These are phyloP conservation scores for Grigorovia humatica DNA, from an alignment of 805 yeast species.

Conservation along the genomic window DNA sequence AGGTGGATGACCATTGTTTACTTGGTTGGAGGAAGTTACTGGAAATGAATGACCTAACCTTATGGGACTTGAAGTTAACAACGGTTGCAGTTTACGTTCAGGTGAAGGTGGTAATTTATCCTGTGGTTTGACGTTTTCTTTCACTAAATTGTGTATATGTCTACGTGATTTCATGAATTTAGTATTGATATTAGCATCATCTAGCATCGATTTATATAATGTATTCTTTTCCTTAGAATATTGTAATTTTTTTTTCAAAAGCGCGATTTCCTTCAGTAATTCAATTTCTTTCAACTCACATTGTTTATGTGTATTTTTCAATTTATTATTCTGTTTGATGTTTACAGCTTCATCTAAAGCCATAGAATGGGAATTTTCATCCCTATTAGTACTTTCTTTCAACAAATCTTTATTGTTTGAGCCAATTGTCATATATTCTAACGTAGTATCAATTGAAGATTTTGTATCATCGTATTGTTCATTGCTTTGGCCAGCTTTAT, in stretches of 20 bases:
- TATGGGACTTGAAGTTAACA: slow-evolving; percentile 28
- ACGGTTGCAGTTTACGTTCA: slow-evolving; percentile 15
- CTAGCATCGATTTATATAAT: slow-evolving; percentile 21
- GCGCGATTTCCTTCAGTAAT: slow-evolving; percentile 2
- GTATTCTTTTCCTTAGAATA: slow-evolving; percentile 25
- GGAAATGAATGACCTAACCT: slow-evolving; percentile 1
- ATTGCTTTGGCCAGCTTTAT: neutral
- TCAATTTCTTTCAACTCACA: neutral
- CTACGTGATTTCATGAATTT: slow-evolving; percentile 26
- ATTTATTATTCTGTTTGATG: too few relatives aligned
- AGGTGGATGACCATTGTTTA: neutral
- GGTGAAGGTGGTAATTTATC: slow-evolving; percentile 25
- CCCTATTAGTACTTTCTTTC: neutral
- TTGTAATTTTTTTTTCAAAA: slow-evolving; percentile 14
- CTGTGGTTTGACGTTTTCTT: slow-evolving; percentile 23
- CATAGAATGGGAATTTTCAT: neutral
- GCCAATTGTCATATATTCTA: slow-evolving; percentile 1
- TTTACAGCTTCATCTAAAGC: neutral
- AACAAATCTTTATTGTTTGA: neutral
- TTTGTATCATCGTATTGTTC: neutral
- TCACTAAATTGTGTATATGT: slow-evolving; percentile 25
- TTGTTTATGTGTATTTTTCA: neutral
- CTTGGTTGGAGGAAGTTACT: neutral
- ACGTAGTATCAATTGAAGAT: slow-evolving; percentile 1
- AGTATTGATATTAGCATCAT: slow-evolving; percentile 26